Percentiles rank a stretch among this genome's conserved stretches.
phyloP scores from a whole-genome alignment of 2,329 filamentous ascomycete genomes.

The Apiospora marii region DNA sequence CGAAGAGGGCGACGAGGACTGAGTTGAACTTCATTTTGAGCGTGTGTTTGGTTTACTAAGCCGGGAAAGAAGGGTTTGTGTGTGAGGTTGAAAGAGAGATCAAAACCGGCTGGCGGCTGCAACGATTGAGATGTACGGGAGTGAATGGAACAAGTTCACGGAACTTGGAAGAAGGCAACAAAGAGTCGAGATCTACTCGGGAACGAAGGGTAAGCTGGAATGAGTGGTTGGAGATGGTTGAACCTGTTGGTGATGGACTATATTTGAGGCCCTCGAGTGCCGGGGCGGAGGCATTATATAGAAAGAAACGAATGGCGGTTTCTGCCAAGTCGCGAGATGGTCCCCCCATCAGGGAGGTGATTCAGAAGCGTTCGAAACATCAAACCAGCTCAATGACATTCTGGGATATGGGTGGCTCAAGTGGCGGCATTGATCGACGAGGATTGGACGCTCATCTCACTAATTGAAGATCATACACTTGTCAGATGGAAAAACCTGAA shows the following conservation, averaged over 20 bases:
- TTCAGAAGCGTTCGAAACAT: slow-evolving; percentile 20
- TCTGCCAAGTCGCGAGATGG: neutral
- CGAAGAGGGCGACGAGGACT: slow-evolving; percentile 33
- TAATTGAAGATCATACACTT: slow-evolving; percentile 20
- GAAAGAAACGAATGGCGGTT: neutral
- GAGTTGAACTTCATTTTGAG: slow-evolving; percentile 35
- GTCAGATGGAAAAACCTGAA: slow-evolving; percentile 10
- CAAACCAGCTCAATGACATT: neutral
- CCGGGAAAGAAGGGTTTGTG: neutral
- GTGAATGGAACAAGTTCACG: slow-evolving; percentile 33
- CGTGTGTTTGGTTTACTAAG: neutral
- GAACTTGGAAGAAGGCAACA: slow-evolving; percentile 29
- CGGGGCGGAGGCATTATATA: neutral
- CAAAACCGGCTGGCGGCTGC: slow-evolving; percentile 24
- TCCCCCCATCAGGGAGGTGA: slow-evolving; percentile 3
- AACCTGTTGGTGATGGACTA: neutral
- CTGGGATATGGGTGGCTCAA: neutral
- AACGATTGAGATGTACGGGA: slow-evolving; percentile 26
- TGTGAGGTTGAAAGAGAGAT: slow-evolving; percentile 9
- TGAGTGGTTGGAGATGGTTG: slow-evolving; percentile 17
- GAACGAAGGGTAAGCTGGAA: slow-evolving; percentile 19
- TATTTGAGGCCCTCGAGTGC: neutral
- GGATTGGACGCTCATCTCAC: slow-evolving; percentile 15
- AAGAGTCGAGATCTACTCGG: slow-evolving; percentile 25
- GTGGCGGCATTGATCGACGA: slow-evolving; percentile 15